These are phyloP conservation scores for Auriscalpium microsporum DNA, from an alignment of 768 basidiomycete species.

Conservation along the genomic window DNA sequence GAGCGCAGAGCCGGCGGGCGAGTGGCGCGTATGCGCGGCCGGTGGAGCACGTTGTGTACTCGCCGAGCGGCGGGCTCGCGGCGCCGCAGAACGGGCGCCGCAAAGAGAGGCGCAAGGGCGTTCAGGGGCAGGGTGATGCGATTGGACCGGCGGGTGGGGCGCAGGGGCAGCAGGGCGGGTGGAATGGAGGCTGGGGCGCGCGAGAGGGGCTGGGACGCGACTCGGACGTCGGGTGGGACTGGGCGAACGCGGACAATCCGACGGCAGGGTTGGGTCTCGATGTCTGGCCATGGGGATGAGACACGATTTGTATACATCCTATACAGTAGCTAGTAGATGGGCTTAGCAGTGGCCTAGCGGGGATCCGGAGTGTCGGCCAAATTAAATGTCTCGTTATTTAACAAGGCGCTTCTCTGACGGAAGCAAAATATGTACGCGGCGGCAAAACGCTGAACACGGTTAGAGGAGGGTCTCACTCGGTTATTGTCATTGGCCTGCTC, in stretches of 20 bases:
- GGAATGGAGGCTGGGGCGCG: neutral
- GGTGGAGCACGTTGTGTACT: slow-evolving; percentile 12
- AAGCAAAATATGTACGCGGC: no score
- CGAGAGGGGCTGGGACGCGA: neutral
- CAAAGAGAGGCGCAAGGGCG: neutral
- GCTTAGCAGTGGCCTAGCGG: no score
- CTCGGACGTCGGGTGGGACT: neutral
- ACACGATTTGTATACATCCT: no score
- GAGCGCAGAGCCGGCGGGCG: slow-evolving; percentile 2
- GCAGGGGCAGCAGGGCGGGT: neutral
- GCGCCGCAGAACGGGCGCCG: neutral
- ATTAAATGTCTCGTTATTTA: no score
- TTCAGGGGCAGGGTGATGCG: neutral
- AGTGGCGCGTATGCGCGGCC: slow-evolving; percentile 10
- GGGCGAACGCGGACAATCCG: neutral
- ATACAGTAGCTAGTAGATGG: no score
- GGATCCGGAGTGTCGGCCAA: no score
- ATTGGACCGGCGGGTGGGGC: neutral
- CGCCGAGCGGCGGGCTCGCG: slow-evolving; percentile 2
- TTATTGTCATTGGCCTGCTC: neutral
- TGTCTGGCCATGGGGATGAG: no score
- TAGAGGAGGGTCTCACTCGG: neutral
- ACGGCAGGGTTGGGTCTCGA: neutral
- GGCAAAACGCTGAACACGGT: no score
- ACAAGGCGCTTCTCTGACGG: no score